phyloP scores from a whole-genome alignment of 2,329 filamentous ascomycete species.

The Sclerotinia nivalis region DNA sequence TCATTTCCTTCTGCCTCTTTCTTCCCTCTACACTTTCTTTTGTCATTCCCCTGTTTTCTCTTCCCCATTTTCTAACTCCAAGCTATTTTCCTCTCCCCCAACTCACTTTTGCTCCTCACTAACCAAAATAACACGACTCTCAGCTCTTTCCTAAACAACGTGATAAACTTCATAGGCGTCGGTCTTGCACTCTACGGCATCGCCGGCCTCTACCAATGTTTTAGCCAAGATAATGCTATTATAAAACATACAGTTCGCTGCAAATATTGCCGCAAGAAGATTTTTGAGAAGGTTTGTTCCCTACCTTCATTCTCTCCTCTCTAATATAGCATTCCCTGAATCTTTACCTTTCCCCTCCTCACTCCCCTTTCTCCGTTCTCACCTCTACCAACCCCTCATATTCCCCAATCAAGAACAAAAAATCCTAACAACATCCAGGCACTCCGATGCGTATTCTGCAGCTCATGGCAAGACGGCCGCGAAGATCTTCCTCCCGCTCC shows the following conservation, averaged over 20 bases:
- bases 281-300: slow-evolving; percentile 59
- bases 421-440: slow-evolving; percentile 39
- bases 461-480: slow-evolving; percentile 55
- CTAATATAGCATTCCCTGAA: not conserved
- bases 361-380: no score
- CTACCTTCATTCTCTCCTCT: not conserved
- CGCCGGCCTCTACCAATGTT: slow-evolving; percentile 60
- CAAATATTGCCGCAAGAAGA: slow-evolving; percentile 63
- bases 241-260: slow-evolving; percentile 72
- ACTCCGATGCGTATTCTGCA: slow-evolving; percentile 56
- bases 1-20: slow-evolving; percentile 21
- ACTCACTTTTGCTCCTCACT: rapidly evolving
- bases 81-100: not conserved
- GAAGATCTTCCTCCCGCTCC: slow-evolving; percentile 25
- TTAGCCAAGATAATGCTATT: slow-evolving; percentile 59
- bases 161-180: slow-evolving; percentile 66
- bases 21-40: not conserved
- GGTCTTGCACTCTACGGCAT: slow-evolving; percentile 66
- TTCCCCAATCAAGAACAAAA: not conserved
- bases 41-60: not conserved
- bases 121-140: not conserved
- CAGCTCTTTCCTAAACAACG: slow-evolving; percentile 62
- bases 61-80: not conserved
- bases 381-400: not conserved
- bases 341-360: no score